Conservation (phyloP, 768 basidiomycete genomes). For the Pleurotus salmoneostramineus region DNA sequence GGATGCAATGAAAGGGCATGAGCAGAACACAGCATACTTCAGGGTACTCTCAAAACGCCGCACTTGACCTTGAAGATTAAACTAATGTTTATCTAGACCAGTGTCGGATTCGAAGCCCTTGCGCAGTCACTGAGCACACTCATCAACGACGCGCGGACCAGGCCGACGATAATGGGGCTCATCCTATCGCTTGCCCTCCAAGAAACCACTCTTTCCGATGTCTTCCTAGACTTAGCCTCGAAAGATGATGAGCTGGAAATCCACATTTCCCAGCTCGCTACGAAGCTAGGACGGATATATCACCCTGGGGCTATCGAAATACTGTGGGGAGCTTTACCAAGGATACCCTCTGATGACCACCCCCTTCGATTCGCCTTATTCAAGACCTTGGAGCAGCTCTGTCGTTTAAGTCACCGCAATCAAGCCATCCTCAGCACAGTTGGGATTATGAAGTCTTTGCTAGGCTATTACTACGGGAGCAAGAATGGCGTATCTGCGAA, state of each 20-base stretch:
- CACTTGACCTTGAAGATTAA: too few relatives aligned
- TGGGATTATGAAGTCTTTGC: slow-evolving; percentile 50
- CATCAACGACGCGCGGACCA: slow-evolving; percentile 38
- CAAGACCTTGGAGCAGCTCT: slow-evolving; percentile 62
- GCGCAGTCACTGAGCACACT: slow-evolving; percentile 55
- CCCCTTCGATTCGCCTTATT: slow-evolving; percentile 49
- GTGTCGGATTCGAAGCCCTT: slow-evolving; percentile 65
- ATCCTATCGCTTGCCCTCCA: slow-evolving; percentile 64
- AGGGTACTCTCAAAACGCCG: slow-evolving; percentile 39
- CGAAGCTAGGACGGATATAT: slow-evolving; percentile 45
- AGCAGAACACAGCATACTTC: slow-evolving; percentile 59
- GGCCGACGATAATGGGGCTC: slow-evolving; percentile 59
- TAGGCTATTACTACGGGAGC: slow-evolving; percentile 29
- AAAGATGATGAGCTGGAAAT: slow-evolving; percentile 34
- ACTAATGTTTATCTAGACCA: slow-evolving; percentile 27
- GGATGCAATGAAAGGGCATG: slow-evolving; percentile 56
- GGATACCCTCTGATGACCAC: slow-evolving; percentile 26
- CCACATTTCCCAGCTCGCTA: slow-evolving; percentile 36
- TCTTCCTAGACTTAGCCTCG: slow-evolving; percentile 48
- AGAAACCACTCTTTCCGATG: slow-evolving; percentile 53
- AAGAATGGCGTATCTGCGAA: slow-evolving; percentile 26
- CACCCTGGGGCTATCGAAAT: slow-evolving; percentile 61
- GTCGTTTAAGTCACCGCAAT: slow-evolving; percentile 62
- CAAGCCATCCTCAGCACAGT: slow-evolving; percentile 61
- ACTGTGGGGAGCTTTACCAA: slow-evolving; percentile 47